Evolutionary conservation across 495 filamentous ascomycete genomes (phyloP).

Genomic region (Aspergillus bridgeri): DNA sequence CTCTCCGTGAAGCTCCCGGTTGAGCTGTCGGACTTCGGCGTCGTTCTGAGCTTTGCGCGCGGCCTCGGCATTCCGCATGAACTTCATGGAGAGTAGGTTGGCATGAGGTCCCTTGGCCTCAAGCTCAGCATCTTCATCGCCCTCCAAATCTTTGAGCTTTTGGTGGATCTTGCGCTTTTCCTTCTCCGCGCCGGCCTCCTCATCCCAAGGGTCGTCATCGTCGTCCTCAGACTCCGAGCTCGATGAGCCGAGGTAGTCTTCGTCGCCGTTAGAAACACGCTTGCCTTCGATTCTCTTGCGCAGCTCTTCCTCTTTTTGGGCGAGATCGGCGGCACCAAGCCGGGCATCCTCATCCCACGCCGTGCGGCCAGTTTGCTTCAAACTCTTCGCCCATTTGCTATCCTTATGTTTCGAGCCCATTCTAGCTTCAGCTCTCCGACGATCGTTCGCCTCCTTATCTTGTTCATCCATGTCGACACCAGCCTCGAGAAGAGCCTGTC

Average conservation of each 20-base stretch:
- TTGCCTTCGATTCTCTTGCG: conserved; percentile 81
- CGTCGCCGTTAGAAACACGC: conserved; percentile 48
- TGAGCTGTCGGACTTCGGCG: conserved; percentile 68
- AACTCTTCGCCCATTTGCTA: conserved; percentile 91
- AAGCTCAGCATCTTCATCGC: conserved; percentile 32
- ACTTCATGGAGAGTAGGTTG: conserved; percentile 71
- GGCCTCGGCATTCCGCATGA: conserved; percentile 88
- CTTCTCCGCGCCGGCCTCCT: conserved; percentile 53
- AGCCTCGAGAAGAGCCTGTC: conserved; percentile 61
- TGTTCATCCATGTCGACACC: conserved; percentile 70
- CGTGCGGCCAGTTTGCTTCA: conserved; percentile 73
- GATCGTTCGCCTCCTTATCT: conserved; percentile 74
- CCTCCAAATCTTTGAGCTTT: conserved; percentile 58
- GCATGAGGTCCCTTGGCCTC: conserved; percentile 40
- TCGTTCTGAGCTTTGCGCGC: conserved; percentile 74
- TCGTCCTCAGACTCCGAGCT: conserved; percentile 57
- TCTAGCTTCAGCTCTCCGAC: conserved; percentile 76
- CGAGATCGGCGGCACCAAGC: conserved; percentile 74
- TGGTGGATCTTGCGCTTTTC: conserved; percentile 50
- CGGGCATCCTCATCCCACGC: conserved; percentile 83
- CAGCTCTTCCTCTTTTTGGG: conserved; percentile 80
- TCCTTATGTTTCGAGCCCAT: conserved; percentile 87
- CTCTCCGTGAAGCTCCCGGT: conserved; percentile 63
- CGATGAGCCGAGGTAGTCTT: conserved; percentile 44
- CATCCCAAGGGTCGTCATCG: conserved; percentile 49